phyloP scores from a whole-genome alignment of 2,329 filamentous ascomycete species.

The Ophiostoma tasmaniense region DNA sequence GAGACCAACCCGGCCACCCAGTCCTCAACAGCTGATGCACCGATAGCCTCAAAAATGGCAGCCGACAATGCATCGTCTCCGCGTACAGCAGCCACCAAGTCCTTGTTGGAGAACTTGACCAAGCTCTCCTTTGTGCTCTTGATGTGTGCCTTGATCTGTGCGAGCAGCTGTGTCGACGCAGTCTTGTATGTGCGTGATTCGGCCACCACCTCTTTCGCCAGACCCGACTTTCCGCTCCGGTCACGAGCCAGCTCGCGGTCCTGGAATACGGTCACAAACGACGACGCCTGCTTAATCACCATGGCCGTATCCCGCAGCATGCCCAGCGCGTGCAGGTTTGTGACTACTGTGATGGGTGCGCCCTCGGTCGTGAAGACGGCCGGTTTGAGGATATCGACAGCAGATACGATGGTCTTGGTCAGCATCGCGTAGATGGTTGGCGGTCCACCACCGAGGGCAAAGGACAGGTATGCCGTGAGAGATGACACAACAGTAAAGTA shows the following conservation, averaged over 20 bases:
- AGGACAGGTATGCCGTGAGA: slow-evolving; percentile 28
- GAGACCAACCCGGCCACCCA: slow-evolving; percentile 31
- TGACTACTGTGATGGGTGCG: slow-evolving; percentile 24
- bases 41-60: slow-evolving; percentile 17
- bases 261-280: slow-evolving; percentile 26
- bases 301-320: slow-evolving; percentile 32
- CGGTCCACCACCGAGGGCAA: slow-evolving; percentile 20
- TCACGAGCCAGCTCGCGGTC: slow-evolving; percentile 29
- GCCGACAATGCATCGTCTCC: slow-evolving; percentile 21
- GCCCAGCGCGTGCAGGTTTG: slow-evolving; percentile 30
- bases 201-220: slow-evolving; percentile 28
- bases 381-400: slow-evolving; percentile 17
- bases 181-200: slow-evolving; percentile 25
- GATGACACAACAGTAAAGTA: slow-evolving; percentile 38
- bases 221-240: slow-evolving; percentile 26
- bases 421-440: slow-evolving; percentile 1
- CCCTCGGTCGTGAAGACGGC: slow-evolving; percentile 6
- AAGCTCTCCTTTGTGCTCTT: slow-evolving; percentile 27
- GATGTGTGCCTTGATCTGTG: slow-evolving; percentile 28
- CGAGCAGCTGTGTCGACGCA: slow-evolving; percentile 10
- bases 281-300: slow-evolving; percentile 26
- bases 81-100: not conserved
- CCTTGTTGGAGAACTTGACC: slow-evolving; percentile 27
- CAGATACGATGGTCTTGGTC: slow-evolving; percentile 12
- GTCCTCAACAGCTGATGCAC: slow-evolving; percentile 25